These are phyloP conservation scores for Boletus mariae DNA, from an alignment of 1,284 basidiomycete species.

Conservation along the genomic window DNA sequence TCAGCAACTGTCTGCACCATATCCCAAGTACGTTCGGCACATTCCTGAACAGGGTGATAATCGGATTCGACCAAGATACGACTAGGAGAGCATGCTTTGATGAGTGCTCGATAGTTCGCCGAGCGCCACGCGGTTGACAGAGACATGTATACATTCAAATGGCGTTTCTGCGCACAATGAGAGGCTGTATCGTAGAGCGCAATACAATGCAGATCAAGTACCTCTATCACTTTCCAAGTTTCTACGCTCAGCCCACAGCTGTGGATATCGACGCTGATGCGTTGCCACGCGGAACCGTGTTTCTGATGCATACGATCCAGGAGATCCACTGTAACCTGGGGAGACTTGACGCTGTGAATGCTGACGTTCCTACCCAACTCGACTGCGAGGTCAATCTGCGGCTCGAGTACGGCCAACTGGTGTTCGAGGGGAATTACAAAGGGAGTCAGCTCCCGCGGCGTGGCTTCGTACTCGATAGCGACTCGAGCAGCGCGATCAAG, in stretches of 20 bases:
- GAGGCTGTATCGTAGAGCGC: slow-evolving; percentile 1
- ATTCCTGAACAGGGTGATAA: slow-evolving; percentile 52
- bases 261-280: slow-evolving; percentile 72
- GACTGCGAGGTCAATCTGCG: slow-evolving; percentile 74
- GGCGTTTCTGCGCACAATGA: slow-evolving; percentile 46
- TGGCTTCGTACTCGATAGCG: slow-evolving; percentile 48
- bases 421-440: slow-evolving; percentile 72
- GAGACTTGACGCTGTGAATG: slow-evolving; percentile 75
- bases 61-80: slow-evolving; percentile 80
- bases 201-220: slow-evolving; percentile 25
- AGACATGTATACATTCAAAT: slow-evolving; percentile 73
- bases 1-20: slow-evolving; percentile 63
- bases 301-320: slow-evolving; percentile 50
- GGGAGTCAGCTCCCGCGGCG: slow-evolving; percentile 53
- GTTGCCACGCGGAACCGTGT: slow-evolving; percentile 50
- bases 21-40: slow-evolving; percentile 60
- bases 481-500: slow-evolving; percentile 72
- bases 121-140: slow-evolving; percentile 69
- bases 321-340: slow-evolving; percentile 59
- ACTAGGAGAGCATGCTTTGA: slow-evolving; percentile 52
- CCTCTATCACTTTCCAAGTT: slow-evolving; percentile 65
- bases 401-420: slow-evolving; percentile 68
- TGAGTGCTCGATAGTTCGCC: slow-evolving; percentile 53
- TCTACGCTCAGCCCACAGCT: slow-evolving; percentile 73
- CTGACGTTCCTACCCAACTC: slow-evolving; percentile 68